Conservation (phyloP, 1,284 basidiomycete species). For the Austropuccinia psidii region DNA sequence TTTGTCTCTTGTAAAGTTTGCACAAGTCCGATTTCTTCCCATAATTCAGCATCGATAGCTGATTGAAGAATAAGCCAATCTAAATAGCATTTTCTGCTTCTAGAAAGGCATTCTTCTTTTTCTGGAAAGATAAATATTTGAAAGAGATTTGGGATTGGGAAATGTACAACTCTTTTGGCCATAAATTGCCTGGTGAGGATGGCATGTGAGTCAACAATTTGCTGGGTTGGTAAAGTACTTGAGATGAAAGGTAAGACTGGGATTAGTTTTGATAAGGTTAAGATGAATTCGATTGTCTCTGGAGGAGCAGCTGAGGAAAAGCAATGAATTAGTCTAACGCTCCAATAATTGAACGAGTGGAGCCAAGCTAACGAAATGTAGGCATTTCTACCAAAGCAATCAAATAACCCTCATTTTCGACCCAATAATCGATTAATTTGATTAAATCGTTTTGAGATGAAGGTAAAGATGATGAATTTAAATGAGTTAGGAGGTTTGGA, state of each 20-base stretch:
- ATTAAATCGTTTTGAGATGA: neutral
- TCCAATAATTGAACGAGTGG: neutral
- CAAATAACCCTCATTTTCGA: conserved; percentile 29
- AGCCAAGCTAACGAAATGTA: conserved; percentile 7
- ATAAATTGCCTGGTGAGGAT: conserved; percentile 26
- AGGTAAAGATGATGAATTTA: neutral
- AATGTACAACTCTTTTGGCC: conserved; percentile 15
- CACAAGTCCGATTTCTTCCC: no score
- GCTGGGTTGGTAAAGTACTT: neutral
- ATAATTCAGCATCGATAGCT: neutral
- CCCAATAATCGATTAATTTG: conserved; percentile 4
- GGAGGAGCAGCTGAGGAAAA: conserved; percentile 7
- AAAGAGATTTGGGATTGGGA: conserved; percentile 7
- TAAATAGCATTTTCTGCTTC: conserved; percentile 6
- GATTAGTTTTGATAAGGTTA: conserved; percentile 24
- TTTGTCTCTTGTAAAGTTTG: no score
- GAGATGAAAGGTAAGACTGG: conserved; percentile 34
- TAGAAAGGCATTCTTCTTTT: conserved; percentile 8
- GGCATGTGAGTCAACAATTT: conserved; percentile 22
- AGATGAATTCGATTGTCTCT: conserved; percentile 9
- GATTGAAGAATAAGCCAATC: conserved; percentile 30
- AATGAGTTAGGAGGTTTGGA: neutral
- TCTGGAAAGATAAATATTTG: neutral
- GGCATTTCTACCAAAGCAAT: conserved; percentile 22
- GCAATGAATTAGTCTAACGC: neutral